phyloP scores from a whole-genome alignment of 2,329 filamentous ascomycete genomes.

The Fusarium pseudocircinatum region DNA sequence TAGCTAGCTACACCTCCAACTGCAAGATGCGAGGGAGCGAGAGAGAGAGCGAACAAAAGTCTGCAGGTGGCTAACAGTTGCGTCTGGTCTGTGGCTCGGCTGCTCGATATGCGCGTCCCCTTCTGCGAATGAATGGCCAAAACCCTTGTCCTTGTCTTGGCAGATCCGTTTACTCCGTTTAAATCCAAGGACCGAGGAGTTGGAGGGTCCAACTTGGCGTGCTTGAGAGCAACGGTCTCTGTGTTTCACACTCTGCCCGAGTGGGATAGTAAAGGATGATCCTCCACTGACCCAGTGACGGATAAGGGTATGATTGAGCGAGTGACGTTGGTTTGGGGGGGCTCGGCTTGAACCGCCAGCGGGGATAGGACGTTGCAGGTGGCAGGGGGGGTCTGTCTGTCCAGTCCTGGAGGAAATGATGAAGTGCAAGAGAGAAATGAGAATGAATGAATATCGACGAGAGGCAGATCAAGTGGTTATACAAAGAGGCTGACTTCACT shows the following conservation, averaged over 20 bases:
- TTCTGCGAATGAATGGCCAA: neutral
- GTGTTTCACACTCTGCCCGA: slow-evolving; percentile 26
- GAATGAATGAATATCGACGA: neutral
- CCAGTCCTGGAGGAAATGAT: neutral
- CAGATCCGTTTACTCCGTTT: slow-evolving; percentile 9
- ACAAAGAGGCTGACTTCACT: neutral
- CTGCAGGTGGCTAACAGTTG: slow-evolving; percentile 28
- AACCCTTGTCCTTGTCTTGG: slow-evolving; percentile 13
- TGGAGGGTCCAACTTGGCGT: slow-evolving; percentile 5
- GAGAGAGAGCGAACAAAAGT: neutral
- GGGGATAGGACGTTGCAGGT: slow-evolving; percentile 5
- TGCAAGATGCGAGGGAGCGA: neutral
- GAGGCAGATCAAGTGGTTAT: slow-evolving; percentile 1
- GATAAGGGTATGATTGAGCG: slow-evolving; percentile 12
- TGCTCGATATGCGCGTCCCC: slow-evolving; percentile 4
- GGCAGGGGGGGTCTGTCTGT: neutral
- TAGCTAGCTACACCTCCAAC: neutral
- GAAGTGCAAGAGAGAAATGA: slow-evolving; percentile 15
- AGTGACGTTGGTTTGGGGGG: slow-evolving; percentile 32
- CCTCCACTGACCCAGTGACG: slow-evolving; percentile 26
- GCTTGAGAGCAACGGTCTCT: slow-evolving; percentile 13
- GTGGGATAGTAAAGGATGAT: slow-evolving; percentile 21
- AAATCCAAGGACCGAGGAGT: slow-evolving; percentile 18
- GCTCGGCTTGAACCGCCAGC: slow-evolving; percentile 28
- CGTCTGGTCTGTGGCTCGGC: slow-evolving; percentile 33